These are phyloP conservation scores for Plantago coronopus DNA, from an alignment of 305 asterid species.

Conservation along the genomic window DNA sequence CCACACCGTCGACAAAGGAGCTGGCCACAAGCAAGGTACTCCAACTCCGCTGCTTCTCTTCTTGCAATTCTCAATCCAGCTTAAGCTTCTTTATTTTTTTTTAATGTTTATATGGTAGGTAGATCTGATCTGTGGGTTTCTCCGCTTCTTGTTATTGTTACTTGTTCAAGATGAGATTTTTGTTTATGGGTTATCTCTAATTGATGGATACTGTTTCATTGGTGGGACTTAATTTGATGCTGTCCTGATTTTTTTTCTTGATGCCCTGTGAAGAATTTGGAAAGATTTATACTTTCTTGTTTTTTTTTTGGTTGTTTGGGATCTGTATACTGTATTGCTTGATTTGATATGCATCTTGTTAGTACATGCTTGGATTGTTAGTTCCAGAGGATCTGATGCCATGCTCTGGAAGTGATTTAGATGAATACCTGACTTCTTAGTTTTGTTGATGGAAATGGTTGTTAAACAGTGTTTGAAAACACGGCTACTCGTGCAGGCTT, in stretches of 20 bases:
- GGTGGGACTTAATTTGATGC: conserved; percentile 19
- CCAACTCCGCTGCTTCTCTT: background rate
- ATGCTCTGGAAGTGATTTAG: too few species aligned
- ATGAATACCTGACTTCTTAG: too few species aligned
- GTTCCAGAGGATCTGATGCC: too few species aligned
- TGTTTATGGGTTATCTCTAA: background rate
- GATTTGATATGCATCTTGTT: background rate
- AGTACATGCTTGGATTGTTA: conserved; percentile 8
- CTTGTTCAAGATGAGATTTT: too few species aligned
- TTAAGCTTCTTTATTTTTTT: background rate
- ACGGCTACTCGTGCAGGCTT: too few species aligned
- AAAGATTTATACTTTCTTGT: background rate
- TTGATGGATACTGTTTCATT: conserved; percentile 6
- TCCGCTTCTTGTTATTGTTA: background rate
- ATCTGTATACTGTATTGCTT: background rate
- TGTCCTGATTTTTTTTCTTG: conserved; percentile 4
- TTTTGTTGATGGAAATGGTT: too few species aligned
- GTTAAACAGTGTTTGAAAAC: too few species aligned
- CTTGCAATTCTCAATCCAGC: background rate
- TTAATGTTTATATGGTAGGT: background rate
- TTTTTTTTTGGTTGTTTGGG: background rate
- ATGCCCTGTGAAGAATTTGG: background rate
- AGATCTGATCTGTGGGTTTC: conserved; percentile 26
- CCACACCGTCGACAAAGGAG: conserved; percentile 79
- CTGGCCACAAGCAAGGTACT: conserved; percentile 80